A percentile compares a stretch with the other conserved stretches of the same genome.
phyloP scores from a whole-genome alignment of 2,329 filamentous ascomycete genomes.

The Fusarium chuoi region DNA sequence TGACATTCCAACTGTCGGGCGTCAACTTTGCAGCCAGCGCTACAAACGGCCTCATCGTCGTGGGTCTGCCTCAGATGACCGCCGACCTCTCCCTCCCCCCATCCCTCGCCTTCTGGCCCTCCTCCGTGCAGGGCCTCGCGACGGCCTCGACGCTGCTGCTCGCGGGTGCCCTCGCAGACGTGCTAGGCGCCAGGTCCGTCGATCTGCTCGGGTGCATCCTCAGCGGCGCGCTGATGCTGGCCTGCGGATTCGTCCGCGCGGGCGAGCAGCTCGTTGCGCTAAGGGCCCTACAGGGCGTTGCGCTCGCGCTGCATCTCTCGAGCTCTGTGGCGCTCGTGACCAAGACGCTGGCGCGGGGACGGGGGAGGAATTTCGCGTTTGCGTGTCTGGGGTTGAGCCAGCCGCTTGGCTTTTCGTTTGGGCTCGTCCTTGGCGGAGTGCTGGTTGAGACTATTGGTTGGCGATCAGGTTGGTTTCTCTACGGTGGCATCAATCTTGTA shows the following conservation, averaged over 20 bases:
- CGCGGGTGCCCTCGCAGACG: slow-evolving; percentile 53
- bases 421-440: slow-evolving; percentile 61
- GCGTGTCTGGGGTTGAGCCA: slow-evolving; percentile 57
- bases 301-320: slow-evolving; percentile 49
- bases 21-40: slow-evolving; percentile 42
- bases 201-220: slow-evolving; percentile 49
- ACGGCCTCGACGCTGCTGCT: slow-evolving; percentile 52
- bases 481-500: slow-evolving; percentile 49
- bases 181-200: slow-evolving; percentile 48
- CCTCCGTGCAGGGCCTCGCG: slow-evolving; percentile 50
- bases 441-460: slow-evolving; percentile 59
- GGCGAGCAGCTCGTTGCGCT: slow-evolving; percentile 51
- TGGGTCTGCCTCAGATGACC: slow-evolving; percentile 55
- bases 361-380: slow-evolving; percentile 54
- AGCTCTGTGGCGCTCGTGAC: slow-evolving; percentile 51
- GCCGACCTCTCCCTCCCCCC: slow-evolving; percentile 48
- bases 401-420: slow-evolving; percentile 61
- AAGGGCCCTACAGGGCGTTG: slow-evolving; percentile 54
- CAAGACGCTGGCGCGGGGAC: slow-evolving; percentile 45
- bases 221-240: slow-evolving; percentile 47
- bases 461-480: slow-evolving; percentile 59
- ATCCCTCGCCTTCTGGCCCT: slow-evolving; percentile 53
- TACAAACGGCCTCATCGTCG: slow-evolving; percentile 48
- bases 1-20: slow-evolving; percentile 40
- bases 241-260: slow-evolving; percentile 43